Conservation (phyloP, 2,329 filamentous ascomycete genomes). For the Orbilia blumenaviensis region DNA sequence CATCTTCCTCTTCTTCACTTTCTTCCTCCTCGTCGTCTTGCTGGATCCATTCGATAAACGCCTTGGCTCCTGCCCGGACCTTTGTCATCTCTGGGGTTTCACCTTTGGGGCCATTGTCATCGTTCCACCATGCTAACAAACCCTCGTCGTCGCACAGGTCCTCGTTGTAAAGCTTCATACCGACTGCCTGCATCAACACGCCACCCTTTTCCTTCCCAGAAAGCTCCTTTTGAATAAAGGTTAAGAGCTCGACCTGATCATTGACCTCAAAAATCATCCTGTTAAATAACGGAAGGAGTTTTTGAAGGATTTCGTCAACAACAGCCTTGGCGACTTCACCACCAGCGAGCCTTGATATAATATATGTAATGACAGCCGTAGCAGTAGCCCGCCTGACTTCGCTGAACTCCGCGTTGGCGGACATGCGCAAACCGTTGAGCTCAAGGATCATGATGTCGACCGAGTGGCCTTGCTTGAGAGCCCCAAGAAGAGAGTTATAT, state of each 20-base stretch:
- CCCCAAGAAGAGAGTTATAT: slow-evolving; percentile 55
- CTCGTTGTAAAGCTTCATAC: slow-evolving; percentile 83
- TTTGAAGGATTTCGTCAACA: slow-evolving; percentile 65
- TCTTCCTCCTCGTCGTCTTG: slow-evolving; percentile 71
- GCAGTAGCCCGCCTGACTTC: slow-evolving; percentile 88
- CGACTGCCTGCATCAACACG: slow-evolving; percentile 75
- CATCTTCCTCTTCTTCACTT: slow-evolving; percentile 59
- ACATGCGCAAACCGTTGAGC: slow-evolving; percentile 90
- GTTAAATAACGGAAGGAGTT: slow-evolving; percentile 71
- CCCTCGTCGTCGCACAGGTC: slow-evolving; percentile 91
- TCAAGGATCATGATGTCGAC: slow-evolving; percentile 68
- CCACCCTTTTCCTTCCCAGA: slow-evolving; percentile 72
- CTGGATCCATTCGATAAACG: slow-evolving; percentile 75
- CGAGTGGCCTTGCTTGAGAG: slow-evolving; percentile 56
- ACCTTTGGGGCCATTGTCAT: slow-evolving; percentile 69
- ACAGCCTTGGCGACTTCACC: slow-evolving; percentile 71
- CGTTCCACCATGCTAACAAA: slow-evolving; percentile 86
- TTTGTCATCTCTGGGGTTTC: slow-evolving; percentile 74
- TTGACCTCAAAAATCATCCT: slow-evolving; percentile 70
- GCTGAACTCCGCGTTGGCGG: slow-evolving; percentile 86
- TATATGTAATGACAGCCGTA: slow-evolving; percentile 82
- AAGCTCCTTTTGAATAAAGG: slow-evolving; percentile 83
- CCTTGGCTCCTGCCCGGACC: slow-evolving; percentile 77
- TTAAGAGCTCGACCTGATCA: slow-evolving; percentile 85
- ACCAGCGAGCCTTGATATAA: slow-evolving; percentile 73